phyloP scores from a whole-genome alignment of 2,329 filamentous ascomycete species.

The Ceratocystis diversiconidia region DNA sequence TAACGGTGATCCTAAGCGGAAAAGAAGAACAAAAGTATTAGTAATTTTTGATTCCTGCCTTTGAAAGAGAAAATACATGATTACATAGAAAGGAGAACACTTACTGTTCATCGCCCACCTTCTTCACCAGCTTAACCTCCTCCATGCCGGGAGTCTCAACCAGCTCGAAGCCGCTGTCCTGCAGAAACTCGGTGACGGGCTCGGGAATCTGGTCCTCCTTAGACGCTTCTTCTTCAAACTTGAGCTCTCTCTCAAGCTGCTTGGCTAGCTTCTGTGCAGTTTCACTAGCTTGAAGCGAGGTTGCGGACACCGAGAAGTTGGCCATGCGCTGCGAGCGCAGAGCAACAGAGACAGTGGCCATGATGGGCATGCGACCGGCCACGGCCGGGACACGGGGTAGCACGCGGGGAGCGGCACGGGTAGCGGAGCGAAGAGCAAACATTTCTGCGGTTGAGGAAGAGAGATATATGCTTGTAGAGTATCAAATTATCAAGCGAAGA shows the following conservation, averaged over 20 bases:
- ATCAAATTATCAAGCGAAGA: not conserved
- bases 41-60: not conserved
- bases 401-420: slow-evolving; percentile 52
- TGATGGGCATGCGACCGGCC: slow-evolving; percentile 10
- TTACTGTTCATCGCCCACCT: slow-evolving; percentile 78
- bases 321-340: slow-evolving; percentile 29
- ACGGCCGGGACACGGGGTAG: slow-evolving; percentile 24
- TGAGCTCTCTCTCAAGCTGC: slow-evolving; percentile 74
- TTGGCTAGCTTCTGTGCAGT: slow-evolving; percentile 31
- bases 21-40: not conserved
- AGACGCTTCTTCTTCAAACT: slow-evolving; percentile 71
- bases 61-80: not conserved
- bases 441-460: slow-evolving; percentile 33
- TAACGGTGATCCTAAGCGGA: slow-evolving; percentile 48
- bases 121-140: slow-evolving; percentile 71
- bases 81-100: slow-evolving; percentile 23
- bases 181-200: slow-evolving; percentile 74
- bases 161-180: slow-evolving; percentile 72
- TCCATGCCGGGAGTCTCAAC: slow-evolving; percentile 72
- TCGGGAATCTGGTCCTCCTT: slow-evolving; percentile 56
- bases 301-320: slow-evolving; percentile 28
- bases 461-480: not conserved
- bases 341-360: slow-evolving; percentile 21
- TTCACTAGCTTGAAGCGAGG: slow-evolving; percentile 58
- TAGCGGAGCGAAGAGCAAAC: slow-evolving; percentile 48